Evolutionary conservation across 257 asterid species (phyloP).

Genomic region (Coffea eugenioides): DNA sequence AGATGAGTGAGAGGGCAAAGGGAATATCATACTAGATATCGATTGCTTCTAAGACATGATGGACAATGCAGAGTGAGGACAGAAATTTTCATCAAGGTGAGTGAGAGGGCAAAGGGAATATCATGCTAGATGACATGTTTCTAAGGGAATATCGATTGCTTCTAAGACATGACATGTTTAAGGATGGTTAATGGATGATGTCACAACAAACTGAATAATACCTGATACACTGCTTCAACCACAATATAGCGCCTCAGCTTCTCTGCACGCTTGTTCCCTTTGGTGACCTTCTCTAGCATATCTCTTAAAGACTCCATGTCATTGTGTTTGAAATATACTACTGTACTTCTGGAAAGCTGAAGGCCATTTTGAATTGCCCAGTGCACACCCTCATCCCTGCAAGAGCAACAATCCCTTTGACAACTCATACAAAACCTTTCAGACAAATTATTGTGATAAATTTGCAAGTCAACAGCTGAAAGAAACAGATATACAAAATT

Average conservation of each 20-base stretch:
- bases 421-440: background rate
- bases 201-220: conserved; percentile 25
- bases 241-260: conserved; percentile 90
- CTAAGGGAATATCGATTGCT: background rate
- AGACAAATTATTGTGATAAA: background rate
- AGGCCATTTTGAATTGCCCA: conserved; percentile 98
- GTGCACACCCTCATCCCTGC: conserved; percentile 95
- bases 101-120: too few species aligned
- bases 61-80: too few species aligned
- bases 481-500: background rate
- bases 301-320: conserved; percentile 69
- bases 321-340: conserved; percentile 83
- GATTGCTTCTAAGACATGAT: background rate
- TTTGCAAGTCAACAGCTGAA: background rate
- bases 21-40: background rate
- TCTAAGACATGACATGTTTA: background rate
- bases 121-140: too few species aligned
- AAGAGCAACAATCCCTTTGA: conserved; percentile 23
- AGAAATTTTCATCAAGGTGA: too few species aligned
- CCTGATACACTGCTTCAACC: conserved; percentile 97
- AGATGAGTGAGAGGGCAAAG: background rate
- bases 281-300: conserved; percentile 66
- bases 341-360: conserved; percentile 92
- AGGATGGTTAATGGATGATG: background rate
- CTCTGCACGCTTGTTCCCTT: conserved; percentile 73